Conservation (phyloP, 2,329 filamentous ascomycete species). For the Arthroderma sp. region DNA sequence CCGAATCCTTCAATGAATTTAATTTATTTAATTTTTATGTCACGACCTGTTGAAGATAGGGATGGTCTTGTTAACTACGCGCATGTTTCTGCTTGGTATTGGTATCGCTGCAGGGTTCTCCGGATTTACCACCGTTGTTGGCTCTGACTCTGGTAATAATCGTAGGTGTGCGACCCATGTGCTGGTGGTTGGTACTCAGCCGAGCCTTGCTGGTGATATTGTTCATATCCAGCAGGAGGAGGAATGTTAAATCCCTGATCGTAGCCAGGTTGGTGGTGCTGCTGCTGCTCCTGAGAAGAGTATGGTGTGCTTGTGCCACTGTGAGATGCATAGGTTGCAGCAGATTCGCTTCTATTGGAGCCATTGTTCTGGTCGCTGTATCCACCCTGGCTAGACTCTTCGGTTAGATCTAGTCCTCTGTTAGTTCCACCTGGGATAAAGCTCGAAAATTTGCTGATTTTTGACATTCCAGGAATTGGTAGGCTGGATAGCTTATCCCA, state of each 20-base stretch:
- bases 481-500: constrained; percentile 22
- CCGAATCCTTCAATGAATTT: no score
- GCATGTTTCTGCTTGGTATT: no score
- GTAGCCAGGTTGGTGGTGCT: constrained; percentile 2
- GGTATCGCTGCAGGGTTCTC: no score
- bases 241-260: constrained; percentile 9
- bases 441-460: constrained; percentile 22
- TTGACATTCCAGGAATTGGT: constrained; percentile 27
- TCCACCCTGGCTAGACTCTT: background rate
- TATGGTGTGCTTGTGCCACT: background rate
- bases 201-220: constrained; percentile 8
- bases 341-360: background rate
- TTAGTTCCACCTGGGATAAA: constrained; percentile 13
- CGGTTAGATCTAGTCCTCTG: background rate
- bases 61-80: no score
- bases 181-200: constrained; percentile 12
- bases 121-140: no score
- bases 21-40: no score
- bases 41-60: no score
- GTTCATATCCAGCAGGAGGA: constrained; percentile 13
- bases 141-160: constrained; percentile 9
- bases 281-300: constrained; percentile 6
- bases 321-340: background rate
- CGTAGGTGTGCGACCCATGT: constrained; percentile 12
- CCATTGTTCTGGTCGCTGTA: background rate